Base-by-base conservation (phyloP, 1,284 basidiomycete genomes). In the Salmacisia buchloeana region DNA sequence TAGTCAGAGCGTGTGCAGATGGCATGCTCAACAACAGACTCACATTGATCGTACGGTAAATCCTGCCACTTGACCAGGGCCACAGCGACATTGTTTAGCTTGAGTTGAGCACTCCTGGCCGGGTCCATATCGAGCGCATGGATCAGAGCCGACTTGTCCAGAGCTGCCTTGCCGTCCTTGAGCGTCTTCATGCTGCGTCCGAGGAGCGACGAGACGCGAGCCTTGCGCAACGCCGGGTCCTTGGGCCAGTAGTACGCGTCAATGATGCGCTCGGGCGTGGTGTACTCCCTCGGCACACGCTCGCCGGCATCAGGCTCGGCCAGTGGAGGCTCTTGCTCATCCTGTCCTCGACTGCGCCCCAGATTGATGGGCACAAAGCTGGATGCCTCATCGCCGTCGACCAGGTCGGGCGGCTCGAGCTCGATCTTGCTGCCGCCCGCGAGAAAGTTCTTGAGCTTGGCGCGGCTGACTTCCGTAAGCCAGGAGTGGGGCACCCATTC, bases 1-100 rank as follows among this genome's bases (percentile, higher is more conserved):
- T 54, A 39, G 58, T 63, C 29, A 59, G 33, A 39, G 45, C 15
- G n/a, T 29, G 29, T 31, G 65, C 41, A 39, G 49, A 21, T 21
- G 29, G 25, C 38, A 60, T 60, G 5, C 45, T 43, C 27, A 54
- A 64, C 39, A 54, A 73, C 23, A 15, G 62, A 67, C 84, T 65
- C 62, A 91, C 91, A 87, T 82, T 92, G 87, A 35, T 92, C 90
- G 69, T 97, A 96, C 31, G 88, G 87, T 46, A 94, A 83, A 70
- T 94, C 92, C 38, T 88, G 84, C 91, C 92, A 97, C 80, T 96
- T 97, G 70, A 91, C 49, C 29, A 71, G 58, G 31, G 70, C 27
- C 58, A 66, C 65, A 10, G 72, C 29, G 15, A 71, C 54, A 6
- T 62, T 10, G 33, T 69, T 67, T 45, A 64, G 61, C 31, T 69